Evolutionary conservation across 2,329 filamentous ascomycete genomes (phyloP), one percentile per base, ranked within the genome.

Genomic region (Lachnellula suecica): DNA sequence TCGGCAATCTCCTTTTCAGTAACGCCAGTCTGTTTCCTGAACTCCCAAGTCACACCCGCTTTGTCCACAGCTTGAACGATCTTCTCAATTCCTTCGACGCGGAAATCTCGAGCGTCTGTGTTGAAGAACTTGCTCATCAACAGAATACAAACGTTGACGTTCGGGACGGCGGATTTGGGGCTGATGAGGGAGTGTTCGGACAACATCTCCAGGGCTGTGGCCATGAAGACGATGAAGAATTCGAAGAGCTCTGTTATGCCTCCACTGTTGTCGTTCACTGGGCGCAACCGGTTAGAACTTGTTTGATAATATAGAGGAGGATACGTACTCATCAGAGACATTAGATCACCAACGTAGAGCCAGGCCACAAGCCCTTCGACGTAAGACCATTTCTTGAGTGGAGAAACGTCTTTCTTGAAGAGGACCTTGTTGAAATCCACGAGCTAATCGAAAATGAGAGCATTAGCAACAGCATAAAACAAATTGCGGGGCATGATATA

Each of bases 291-390:
- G 41, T 25, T 23, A 13, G 41, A 25, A 24, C 13, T 23, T 8
- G 13, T 19, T 4, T n/a, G 22, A 11, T 11, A 23, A 27, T 17
- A 23, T 13, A 44, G 41, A 27, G 23, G 22, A 87, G 73, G 23
- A 15, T 37, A 37, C 17, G 7, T 55, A 57, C 54, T 52, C 51
- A 57, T 51, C 25, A 40, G 42, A 37, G n/a, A 4, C 23, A 45
- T 48, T 11, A 37, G 38, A 34, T 49, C 31, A 15, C 44, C 47
- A 17, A 47, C 19, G 24, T 11, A 19, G 13, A 51, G 29, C 24
- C 31, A 54, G 17, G 31, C 11, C 8, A 44, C 27, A 7, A 57
- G 40, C 2, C 47, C 54, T 43, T 57, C 54, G n/a, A 57, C 35
- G 23, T 41, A 15, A 15, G 51, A 35, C 54, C 54, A 54, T 49